phyloP scores from a whole-genome alignment of 805 yeast species.

The Saccharomycopsis sp. region DNA sequence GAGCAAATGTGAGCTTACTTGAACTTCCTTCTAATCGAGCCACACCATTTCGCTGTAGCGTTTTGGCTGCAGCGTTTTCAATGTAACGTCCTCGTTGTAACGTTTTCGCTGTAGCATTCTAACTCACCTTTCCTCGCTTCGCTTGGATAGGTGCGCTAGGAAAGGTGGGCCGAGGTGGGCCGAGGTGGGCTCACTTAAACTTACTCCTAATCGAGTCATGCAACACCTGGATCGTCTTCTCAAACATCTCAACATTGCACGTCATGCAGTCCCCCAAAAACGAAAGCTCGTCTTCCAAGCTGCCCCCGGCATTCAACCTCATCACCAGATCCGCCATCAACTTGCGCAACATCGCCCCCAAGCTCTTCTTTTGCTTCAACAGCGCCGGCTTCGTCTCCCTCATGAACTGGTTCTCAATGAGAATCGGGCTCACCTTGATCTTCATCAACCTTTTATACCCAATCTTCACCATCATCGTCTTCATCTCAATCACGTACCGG shows the following conservation, averaged over 20 bases:
- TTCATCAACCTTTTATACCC: constrained; percentile 1
- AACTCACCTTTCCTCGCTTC: no score
- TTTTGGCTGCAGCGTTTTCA: no score
- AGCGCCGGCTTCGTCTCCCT: constrained; percentile 10
- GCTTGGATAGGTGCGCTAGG: no score
- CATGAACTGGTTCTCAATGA: constrained; percentile 18
- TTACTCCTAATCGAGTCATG: no score
- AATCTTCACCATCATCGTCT: constrained; percentile 1
- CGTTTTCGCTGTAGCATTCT: no score
- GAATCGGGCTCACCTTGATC: constrained; percentile 12
- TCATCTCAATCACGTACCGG: constrained; percentile 7
- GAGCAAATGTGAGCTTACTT: no score
- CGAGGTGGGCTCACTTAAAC: no score
- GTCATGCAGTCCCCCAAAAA: constrained; percentile 7
- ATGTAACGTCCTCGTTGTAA: no score
- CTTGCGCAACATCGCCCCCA: constrained; percentile 4
- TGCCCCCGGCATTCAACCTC: constrained; percentile 1
- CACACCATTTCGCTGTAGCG: no score
- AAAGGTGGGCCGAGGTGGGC: no score
- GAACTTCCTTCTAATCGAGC: no score
- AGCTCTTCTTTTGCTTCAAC: constrained; percentile 5
- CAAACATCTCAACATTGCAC: constrained; percentile 2
- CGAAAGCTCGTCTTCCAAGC: background rate
- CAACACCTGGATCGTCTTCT: constrained; percentile 1
- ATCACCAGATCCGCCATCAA: constrained; percentile 3